Percentiles rank a stretch among this genome's conserved stretches.
These are phyloP conservation scores for Ustilago vetiveriae DNA, from an alignment of 1,284 basidiomycete genomes.

Conservation along the genomic window DNA sequence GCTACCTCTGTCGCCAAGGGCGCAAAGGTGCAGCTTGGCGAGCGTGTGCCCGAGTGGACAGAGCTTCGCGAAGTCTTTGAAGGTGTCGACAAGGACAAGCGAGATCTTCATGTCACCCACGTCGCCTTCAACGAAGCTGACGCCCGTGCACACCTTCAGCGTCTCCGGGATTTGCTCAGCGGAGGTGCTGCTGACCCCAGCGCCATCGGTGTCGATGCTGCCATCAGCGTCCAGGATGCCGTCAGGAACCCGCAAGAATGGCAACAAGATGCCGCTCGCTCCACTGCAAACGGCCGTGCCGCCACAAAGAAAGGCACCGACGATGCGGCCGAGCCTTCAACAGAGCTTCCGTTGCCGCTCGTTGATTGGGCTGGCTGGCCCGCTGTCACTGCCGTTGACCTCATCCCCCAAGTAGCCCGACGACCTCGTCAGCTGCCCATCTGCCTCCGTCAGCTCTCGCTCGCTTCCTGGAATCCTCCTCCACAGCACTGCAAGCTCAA, in stretches of 20 bases:
- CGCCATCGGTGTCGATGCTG: conserved; percentile 69
- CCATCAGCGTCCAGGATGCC: conserved; percentile 70
- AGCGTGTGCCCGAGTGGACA: conserved; percentile 60
- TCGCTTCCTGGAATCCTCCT: conserved; percentile 73
- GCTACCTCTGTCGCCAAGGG: conserved; percentile 20
- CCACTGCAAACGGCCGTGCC: conserved; percentile 25
- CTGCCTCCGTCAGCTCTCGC: conserved; percentile 70
- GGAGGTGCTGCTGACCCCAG: conserved; percentile 68
- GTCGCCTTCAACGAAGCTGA: conserved; percentile 71
- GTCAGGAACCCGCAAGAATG: conserved; percentile 68
- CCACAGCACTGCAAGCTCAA: conserved; percentile 71
- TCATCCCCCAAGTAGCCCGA: conserved; percentile 63
- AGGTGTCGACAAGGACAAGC: conserved; percentile 50
- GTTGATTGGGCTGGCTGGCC: conserved; percentile 69
- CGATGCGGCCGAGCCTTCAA: conserved; percentile 1
- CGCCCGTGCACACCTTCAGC: conserved; percentile 70
- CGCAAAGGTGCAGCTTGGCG: conserved; percentile 42
- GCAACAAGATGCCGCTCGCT: conserved; percentile 37
- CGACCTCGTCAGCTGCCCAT: conserved; percentile 61
- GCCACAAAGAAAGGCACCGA: conserved; percentile 26
- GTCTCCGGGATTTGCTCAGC: conserved; percentile 70
- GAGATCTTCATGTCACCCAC: conserved; percentile 60
- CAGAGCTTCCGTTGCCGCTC: conserved; percentile 49
- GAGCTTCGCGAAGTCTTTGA: conserved; percentile 62
- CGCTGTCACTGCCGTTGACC: conserved; percentile 56